These are phyloP conservation scores for Euphrasia confusa DNA, from an alignment of 257 asterid genomes.

Conservation along the genomic window DNA sequence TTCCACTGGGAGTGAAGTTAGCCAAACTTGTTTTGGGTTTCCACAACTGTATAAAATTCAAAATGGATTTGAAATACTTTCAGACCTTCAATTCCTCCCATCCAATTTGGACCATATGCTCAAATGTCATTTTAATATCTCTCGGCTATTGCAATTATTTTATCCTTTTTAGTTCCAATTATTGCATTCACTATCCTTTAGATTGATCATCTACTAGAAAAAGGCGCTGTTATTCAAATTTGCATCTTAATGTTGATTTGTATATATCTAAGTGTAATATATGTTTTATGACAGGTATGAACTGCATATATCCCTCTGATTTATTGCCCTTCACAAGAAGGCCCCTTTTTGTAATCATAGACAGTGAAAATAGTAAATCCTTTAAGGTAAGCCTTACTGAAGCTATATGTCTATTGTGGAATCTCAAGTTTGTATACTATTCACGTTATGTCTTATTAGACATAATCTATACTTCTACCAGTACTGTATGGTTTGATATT, in stretches of 20 bases:
- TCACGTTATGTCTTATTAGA: background rate
- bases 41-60: slow-evolving; percentile 1
- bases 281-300: slow-evolving; percentile 54
- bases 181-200: slow-evolving; percentile 2
- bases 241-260: slow-evolving; percentile 13
- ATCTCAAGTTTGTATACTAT: slow-evolving; percentile 5
- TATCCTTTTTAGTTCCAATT: background rate
- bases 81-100: too few species aligned
- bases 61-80: background rate
- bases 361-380: slow-evolving; percentile 77
- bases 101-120: background rate
- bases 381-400: slow-evolving; percentile 56
- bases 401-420: slow-evolving; percentile 16
- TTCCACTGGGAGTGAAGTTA: too few species aligned
- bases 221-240: background rate
- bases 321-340: slow-evolving; percentile 90
- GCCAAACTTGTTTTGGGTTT: slow-evolving; percentile 12
- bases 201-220: slow-evolving; percentile 23
- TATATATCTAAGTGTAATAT: slow-evolving; percentile 17
- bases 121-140: background rate
- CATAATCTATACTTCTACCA: background rate
- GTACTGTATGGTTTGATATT: too few species aligned
- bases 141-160: slow-evolving; percentile 1
- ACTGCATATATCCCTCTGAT: slow-evolving; percentile 84
- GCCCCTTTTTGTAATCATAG: slow-evolving; percentile 78